Base-by-base conservation (phyloP, 768 basidiomycete species). In the Tubosaeta brunneosetosa region DNA sequence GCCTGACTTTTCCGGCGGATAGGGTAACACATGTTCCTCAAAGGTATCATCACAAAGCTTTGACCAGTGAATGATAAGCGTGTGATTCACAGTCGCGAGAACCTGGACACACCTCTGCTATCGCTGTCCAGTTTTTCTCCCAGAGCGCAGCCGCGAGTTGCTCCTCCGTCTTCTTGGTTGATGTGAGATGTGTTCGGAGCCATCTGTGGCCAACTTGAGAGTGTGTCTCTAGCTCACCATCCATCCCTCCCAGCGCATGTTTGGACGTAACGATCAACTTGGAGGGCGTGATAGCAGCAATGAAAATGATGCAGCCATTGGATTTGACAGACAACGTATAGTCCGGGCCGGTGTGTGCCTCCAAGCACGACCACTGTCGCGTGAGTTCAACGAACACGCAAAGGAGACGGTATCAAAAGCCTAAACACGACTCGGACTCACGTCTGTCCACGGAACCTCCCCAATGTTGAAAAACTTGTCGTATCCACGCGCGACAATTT, bases 401-500 rank as follows among this genome's bases (percentile, higher is more conserved):
- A 11, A 51, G 44, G 22, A 22, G 22, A 22, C 22, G 22, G 22
- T 22, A 3, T 22, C 22, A 22, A 22, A 22, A 22, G 22, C 22
- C 22, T 8, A 31, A 41, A 22, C 38, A 40, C 19, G 4, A 16
- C 9, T n/a, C n/a, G 11, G 9, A 74, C 89, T 60, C 64, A 95
- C 95, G 51, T 84, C 84, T 1, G 88, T 94, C 93, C 94, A 98
- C 3, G 87, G 90, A 5, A 97, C 92, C 68, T 99, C 97, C 4
- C 86, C 91, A 29, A 97, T 91, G 65, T 97, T 97, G 77, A 97
- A 98, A 71, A 99, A 98, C 74, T 99, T 99, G 75, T 98, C 97
- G 66, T 99, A 98, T 0, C 95, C 97, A 43, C 97, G 75, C 0
- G 81, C 87, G 1, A 97, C 84, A 51, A 99, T 94, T 51, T 84